Evolutionary conservation across 2,329 filamentous ascomycete species (phyloP).

Genomic region (Alternaria novae-zelandiae): DNA sequence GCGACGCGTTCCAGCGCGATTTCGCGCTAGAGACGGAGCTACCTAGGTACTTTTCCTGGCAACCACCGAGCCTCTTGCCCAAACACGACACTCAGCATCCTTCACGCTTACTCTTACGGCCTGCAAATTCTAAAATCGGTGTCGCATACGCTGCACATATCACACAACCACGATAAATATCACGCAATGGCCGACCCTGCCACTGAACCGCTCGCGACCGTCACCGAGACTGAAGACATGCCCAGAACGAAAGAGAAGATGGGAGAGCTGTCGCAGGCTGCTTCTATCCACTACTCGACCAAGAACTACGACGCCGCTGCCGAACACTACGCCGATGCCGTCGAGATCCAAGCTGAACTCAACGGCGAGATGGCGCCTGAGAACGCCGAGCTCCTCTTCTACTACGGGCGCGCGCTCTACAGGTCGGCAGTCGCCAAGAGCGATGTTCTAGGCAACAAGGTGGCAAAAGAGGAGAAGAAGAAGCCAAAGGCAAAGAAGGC

Average conservation of each 20-base stretch:
- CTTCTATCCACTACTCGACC: constrained; percentile 82
- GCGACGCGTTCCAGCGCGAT: constrained; percentile 23
- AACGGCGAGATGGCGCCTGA: constrained; percentile 90
- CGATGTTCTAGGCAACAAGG: constrained; percentile 87
- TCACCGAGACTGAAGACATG: constrained; percentile 30
- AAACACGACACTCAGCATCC: constrained; percentile 5
- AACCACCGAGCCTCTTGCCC: neutral
- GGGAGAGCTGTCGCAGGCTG: constrained; percentile 79
- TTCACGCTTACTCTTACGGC: neutral
- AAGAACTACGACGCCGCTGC: constrained; percentile 87
- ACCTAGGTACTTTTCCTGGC: constrained; percentile 15
- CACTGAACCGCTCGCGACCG: constrained; percentile 24
- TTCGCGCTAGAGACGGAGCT: constrained; percentile 6
- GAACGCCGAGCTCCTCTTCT: constrained; percentile 92
- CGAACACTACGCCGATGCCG: constrained; percentile 86
- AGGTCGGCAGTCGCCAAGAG: constrained; percentile 93
- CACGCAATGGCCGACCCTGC: constrained; percentile 35
- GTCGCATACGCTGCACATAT: constrained; percentile 14
- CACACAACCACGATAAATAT: neutral
- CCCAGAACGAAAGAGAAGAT: constrained; percentile 66
- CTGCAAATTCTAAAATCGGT: neutral
- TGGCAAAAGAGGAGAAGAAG: constrained; percentile 64
- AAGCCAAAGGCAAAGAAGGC: constrained; percentile 58
- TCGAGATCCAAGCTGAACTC: constrained; percentile 86
- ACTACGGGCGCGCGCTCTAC: constrained; percentile 92